A percentile compares a stretch with the other conserved stretches of the same genome.
Conservation (phyloP, 2,329 filamentous ascomycete species). For the Cucurbitaria berberidis region DNA sequence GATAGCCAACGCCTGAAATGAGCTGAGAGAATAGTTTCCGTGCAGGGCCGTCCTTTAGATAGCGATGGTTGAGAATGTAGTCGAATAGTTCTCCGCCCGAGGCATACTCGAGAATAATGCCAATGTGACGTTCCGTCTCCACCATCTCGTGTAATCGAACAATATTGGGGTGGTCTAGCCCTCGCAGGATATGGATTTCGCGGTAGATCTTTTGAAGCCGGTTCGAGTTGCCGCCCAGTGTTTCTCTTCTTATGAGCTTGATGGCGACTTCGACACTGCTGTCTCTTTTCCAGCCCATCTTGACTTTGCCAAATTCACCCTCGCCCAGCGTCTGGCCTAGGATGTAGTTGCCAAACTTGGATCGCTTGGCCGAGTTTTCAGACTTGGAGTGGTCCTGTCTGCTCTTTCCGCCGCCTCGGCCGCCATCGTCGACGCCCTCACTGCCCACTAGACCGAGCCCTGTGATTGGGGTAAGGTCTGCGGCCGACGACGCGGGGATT, state of each 20-base stretch:
- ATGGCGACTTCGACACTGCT: constrained; percentile 93
- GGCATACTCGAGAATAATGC: constrained; percentile 97
- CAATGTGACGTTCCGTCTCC: constrained; percentile 94
- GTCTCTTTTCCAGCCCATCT: constrained; percentile 97
- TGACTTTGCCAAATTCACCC: constrained; percentile 98
- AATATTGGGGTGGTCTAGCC: constrained; percentile 93
- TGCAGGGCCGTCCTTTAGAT: constrained; percentile 91
- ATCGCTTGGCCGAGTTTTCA: constrained; percentile 67
- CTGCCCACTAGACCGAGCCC: constrained; percentile 58
- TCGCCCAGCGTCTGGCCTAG: constrained; percentile 95
- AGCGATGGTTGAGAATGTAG: constrained; percentile 95
- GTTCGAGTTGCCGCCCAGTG: constrained; percentile 83
- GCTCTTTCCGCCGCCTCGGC: constrained; percentile 52
- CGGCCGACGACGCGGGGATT: constrained; percentile 50
- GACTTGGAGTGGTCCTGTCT: constrained; percentile 65
- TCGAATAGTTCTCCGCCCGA: constrained; percentile 98
- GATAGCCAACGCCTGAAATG: constrained; percentile 93
- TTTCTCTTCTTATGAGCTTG: constrained; percentile 94
- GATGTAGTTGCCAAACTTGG: constrained; percentile 94
- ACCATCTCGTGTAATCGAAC: constrained; percentile 98
- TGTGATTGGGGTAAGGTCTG: constrained; percentile 54
- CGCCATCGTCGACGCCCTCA: constrained; percentile 58
- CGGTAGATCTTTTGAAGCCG: constrained; percentile 96
- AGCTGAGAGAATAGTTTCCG: constrained; percentile 92
- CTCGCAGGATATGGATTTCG: constrained; percentile 88